phyloP scores from a whole-genome alignment of 1,139 yeast genomes.

The Candida dubliniensis region DNA sequence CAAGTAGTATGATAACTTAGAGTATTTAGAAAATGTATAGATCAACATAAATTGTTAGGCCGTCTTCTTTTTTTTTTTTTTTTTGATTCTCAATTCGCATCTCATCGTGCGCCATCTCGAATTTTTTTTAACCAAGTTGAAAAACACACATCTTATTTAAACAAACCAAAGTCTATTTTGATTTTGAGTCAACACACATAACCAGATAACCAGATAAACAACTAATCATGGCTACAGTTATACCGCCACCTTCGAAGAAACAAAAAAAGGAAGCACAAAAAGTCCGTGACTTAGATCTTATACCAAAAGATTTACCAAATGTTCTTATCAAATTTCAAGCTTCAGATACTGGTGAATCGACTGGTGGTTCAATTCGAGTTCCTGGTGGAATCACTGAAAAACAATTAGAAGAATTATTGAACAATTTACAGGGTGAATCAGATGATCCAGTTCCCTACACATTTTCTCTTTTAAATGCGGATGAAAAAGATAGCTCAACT shows the following conservation, averaged over 20 bases:
- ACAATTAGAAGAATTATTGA: slow-evolving; percentile 84
- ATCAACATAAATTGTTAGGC: not conserved
- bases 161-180: too few relatives aligned
- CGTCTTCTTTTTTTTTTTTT: not conserved
- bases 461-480: slow-evolving; percentile 62
- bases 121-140: not conserved
- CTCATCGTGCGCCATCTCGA: slow-evolving; percentile 6
- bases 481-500: slow-evolving; percentile 34
- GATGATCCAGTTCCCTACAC: slow-evolving; percentile 93
- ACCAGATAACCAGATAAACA: slow-evolving; percentile 23
- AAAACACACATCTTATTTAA: too few relatives aligned
- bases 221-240: slow-evolving; percentile 75
- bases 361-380: slow-evolving; percentile 85
- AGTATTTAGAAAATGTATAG: too few relatives aligned
- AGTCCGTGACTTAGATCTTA: slow-evolving; percentile 69
- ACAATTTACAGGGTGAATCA: slow-evolving; percentile 61
- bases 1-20: not conserved
- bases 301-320: slow-evolving; percentile 82
- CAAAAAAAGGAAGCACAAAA: slow-evolving; percentile 83
- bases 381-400: slow-evolving; percentile 87
- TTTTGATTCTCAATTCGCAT: not conserved
- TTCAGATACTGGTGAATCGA: slow-evolving; percentile 86
- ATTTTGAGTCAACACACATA: too few relatives aligned
- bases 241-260: slow-evolving; percentile 93
- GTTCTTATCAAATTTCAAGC: slow-evolving; percentile 90